A percentile compares a stretch with the other conserved stretches of the same genome.
Conservation (phyloP, 2,329 filamentous ascomycete genomes). For the Exophiala sp. region DNA sequence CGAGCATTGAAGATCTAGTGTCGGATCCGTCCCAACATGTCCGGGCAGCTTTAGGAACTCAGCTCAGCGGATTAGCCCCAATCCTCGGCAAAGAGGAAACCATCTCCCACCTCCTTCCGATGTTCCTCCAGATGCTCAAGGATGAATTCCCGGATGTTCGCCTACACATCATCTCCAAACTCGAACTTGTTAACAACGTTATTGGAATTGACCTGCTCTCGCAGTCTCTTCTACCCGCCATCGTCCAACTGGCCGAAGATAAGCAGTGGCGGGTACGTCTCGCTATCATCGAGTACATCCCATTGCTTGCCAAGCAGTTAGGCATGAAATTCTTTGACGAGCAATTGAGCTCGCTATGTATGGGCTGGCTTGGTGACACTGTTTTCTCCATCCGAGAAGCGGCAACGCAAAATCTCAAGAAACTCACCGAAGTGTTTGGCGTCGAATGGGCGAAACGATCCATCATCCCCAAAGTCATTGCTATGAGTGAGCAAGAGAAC, state of each 20-base stretch:
- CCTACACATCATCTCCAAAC: conserved; percentile 98
- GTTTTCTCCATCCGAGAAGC: conserved; percentile 98
- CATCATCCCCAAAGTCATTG: conserved; percentile 97
- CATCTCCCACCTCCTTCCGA: conserved; percentile 91
- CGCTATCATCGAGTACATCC: conserved; percentile 99
- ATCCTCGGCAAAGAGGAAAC: conserved; percentile 99
- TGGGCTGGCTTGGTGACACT: conserved; percentile 97
- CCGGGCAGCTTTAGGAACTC: conserved; percentile 87
- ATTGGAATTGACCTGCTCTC: conserved; percentile 97
- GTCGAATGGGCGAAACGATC: conserved; percentile 96
- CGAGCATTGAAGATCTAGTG: conserved; percentile 90
- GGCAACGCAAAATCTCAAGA: conserved; percentile 95
- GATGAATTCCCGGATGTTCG: conserved; percentile 98
- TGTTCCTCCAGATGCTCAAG: conserved; percentile 99
- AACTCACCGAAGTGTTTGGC: conserved; percentile 96
- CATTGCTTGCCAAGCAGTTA: conserved; percentile 88
- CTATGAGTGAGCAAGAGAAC: conserved; percentile 96
- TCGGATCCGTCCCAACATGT: conserved; percentile 97
- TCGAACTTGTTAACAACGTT: conserved; percentile 96
- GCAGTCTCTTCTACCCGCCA: conserved; percentile 92
- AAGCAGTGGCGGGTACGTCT: conserved; percentile 94
- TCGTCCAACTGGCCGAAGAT: conserved; percentile 95
- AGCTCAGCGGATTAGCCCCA: conserved; percentile 93
- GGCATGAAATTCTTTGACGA: conserved; percentile 98
- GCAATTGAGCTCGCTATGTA: conserved; percentile 90